phyloP scores from a whole-genome alignment of 257 asterid genomes.

The Solanum sejunctum region DNA sequence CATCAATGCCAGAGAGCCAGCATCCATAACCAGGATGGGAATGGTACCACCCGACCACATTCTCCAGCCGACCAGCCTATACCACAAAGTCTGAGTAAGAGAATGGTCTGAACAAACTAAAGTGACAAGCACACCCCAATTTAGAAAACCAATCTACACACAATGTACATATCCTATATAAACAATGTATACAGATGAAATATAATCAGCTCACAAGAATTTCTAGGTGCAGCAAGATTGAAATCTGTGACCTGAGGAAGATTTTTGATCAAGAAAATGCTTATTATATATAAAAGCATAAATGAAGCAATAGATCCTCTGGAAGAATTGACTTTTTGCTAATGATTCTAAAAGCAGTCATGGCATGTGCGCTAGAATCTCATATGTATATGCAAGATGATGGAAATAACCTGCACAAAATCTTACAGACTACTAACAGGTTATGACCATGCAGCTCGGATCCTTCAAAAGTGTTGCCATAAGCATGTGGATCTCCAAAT shows the following conservation, averaged over 20 bases:
- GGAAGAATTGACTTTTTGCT: background rate
- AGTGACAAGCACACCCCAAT: background rate
- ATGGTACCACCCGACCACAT: slow-evolving; percentile 98
- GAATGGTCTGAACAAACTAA: background rate
- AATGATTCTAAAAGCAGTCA: background rate
- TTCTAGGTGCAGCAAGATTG: background rate
- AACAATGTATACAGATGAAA: background rate
- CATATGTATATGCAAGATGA: background rate
- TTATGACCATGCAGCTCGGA: background rate
- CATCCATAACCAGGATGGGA: slow-evolving; percentile 99
- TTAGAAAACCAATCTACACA: background rate
- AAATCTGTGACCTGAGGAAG: background rate
- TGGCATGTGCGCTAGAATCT: background rate
- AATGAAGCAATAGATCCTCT: background rate
- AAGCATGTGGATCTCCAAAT: background rate
- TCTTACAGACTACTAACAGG: background rate
- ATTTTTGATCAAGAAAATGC: background rate
- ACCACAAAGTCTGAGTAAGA: background rate
- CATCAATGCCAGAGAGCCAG: slow-evolving; percentile 99
- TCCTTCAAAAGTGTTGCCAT: background rate
- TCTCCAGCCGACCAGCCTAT: slow-evolving; percentile 92
- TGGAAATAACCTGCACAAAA: background rate
- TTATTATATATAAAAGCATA: background rate
- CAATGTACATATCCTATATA: background rate
- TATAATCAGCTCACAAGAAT: background rate